Evolutionary conservation across 2,329 filamentous ascomycete species (phyloP).

Genomic region (Emergomyces pasteurianus): DNA sequence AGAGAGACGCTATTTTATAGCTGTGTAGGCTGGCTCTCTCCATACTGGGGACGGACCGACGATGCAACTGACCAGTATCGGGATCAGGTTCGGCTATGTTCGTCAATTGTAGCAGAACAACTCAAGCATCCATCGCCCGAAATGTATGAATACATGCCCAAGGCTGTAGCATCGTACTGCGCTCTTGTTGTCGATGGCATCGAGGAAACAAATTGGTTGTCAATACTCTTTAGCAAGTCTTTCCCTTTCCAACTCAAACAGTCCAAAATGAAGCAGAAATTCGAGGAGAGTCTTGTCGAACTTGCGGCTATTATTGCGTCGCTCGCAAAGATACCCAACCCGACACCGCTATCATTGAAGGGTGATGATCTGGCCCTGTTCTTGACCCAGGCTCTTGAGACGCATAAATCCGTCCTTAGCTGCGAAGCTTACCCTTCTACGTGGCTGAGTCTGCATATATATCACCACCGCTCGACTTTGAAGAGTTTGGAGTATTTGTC

Average conservation of each 20-base stretch:
- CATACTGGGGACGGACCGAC: conserved; percentile 74
- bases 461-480: conserved; percentile 83
- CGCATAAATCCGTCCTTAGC: conserved; percentile 78
- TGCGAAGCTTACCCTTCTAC: conserved; percentile 79
- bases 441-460: conserved; percentile 90
- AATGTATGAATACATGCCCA: conserved; percentile 79
- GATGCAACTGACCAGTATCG: conserved; percentile 75
- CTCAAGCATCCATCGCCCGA: conserved; percentile 65
- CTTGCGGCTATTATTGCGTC: conserved; percentile 78
- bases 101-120: conserved; percentile 81
- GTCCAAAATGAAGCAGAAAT: conserved; percentile 48
- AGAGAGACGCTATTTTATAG: conserved; percentile 62
- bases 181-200: conserved; percentile 58
- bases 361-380: conserved; percentile 64
- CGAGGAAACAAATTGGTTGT: conserved; percentile 50
- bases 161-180: conserved; percentile 80
- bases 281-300: conserved; percentile 82
- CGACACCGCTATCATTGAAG: conserved; percentile 66
- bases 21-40: conserved; percentile 80
- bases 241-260: conserved; percentile 77
- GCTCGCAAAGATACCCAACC: conserved; percentile 59
- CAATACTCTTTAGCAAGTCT: conserved; percentile 74
- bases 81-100: conserved; percentile 86
- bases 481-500: conserved; percentile 72
- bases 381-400: conserved; percentile 65